Conservation (phyloP, 306 rosid genomes). For the Vigna radiata region DNA sequence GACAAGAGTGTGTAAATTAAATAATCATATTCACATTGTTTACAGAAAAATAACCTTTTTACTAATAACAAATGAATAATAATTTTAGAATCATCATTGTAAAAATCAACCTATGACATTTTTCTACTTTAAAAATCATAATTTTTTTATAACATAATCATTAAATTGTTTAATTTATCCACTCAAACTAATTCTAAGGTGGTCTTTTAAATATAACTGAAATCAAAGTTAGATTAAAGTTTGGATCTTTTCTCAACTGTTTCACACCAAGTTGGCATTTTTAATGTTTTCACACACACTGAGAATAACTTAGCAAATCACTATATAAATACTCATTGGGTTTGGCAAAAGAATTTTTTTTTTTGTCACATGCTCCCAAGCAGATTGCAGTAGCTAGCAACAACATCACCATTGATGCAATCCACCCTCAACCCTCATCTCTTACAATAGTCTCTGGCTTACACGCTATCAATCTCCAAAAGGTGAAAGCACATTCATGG, state of each 20-base stretch:
- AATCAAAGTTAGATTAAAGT: too few relatives aligned
- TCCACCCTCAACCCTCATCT: not conserved
- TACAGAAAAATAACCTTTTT: too few relatives aligned
- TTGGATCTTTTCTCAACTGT: too few relatives aligned
- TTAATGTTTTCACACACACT: not conserved
- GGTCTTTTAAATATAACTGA: too few relatives aligned
- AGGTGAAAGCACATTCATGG: constrained; percentile 46
- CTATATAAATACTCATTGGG: not conserved
- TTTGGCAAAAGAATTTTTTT: not conserved
- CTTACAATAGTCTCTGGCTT: not conserved
- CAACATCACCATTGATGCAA: constrained; percentile 4
- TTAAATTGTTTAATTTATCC: too few relatives aligned
- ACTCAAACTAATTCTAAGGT: too few relatives aligned
- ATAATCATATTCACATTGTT: not conserved
- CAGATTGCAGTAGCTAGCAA: not conserved
- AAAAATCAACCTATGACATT: too few relatives aligned
- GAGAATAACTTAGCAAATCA: not conserved
- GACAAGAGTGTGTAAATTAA: not conserved
- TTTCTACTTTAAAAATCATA: too few relatives aligned
- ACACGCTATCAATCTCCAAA: not conserved
- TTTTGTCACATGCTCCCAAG: constrained; percentile 3
- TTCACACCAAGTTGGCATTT: too few relatives aligned
- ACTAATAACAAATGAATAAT: too few relatives aligned
- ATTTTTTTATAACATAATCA: too few relatives aligned
- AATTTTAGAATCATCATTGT: too few relatives aligned